A percentile compares a stretch with the other conserved stretches of the same genome.
Conservation (phyloP, 1,284 basidiomycete species). For the Anthracocystis panici-leucophaei region DNA sequence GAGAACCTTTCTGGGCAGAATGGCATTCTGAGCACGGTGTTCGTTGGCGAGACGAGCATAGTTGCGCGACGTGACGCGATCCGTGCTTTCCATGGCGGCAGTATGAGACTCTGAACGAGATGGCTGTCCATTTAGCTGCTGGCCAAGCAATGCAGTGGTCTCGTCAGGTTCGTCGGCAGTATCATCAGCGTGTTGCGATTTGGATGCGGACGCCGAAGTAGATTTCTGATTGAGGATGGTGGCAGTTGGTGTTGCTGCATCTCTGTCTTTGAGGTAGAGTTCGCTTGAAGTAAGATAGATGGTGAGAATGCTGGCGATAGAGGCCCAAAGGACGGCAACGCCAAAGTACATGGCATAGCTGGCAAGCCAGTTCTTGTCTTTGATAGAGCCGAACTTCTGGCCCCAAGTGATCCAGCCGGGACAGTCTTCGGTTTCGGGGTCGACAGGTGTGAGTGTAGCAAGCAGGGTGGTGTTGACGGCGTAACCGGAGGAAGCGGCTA, state of each 20-base stretch:
- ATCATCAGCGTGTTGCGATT: neutral
- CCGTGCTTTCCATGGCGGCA: neutral
- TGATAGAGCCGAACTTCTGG: slow-evolving; percentile 38
- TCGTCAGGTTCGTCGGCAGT: slow-evolving; percentile 19
- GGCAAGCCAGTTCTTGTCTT: slow-evolving; percentile 71
- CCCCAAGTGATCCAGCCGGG: slow-evolving; percentile 81
- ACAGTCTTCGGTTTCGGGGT: slow-evolving; percentile 72
- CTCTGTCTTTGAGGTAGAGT: slow-evolving; percentile 46
- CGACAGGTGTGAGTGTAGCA: slow-evolving; percentile 20
- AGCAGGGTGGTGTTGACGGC: slow-evolving; percentile 21
- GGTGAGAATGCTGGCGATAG: slow-evolving; percentile 77
- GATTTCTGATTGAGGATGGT: slow-evolving; percentile 20
- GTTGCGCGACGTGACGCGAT: slow-evolving; percentile 16
- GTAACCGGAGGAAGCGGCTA: slow-evolving; percentile 6
- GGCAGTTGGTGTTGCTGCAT: slow-evolving; percentile 11
- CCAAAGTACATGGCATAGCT: slow-evolving; percentile 81
- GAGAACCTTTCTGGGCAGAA: slow-evolving; percentile 71
- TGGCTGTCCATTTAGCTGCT: slow-evolving; percentile 13
- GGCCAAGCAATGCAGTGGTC: slow-evolving; percentile 32
- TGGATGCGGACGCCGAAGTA: neutral
- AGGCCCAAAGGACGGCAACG: slow-evolving; percentile 60
- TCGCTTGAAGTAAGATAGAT: slow-evolving; percentile 80
- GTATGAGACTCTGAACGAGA: slow-evolving; percentile 7
- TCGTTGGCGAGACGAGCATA: slow-evolving; percentile 42
- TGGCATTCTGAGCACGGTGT: slow-evolving; percentile 43